phyloP scores from a whole-genome alignment of 2,329 filamentous ascomycete species.

The Phoma sp. region DNA sequence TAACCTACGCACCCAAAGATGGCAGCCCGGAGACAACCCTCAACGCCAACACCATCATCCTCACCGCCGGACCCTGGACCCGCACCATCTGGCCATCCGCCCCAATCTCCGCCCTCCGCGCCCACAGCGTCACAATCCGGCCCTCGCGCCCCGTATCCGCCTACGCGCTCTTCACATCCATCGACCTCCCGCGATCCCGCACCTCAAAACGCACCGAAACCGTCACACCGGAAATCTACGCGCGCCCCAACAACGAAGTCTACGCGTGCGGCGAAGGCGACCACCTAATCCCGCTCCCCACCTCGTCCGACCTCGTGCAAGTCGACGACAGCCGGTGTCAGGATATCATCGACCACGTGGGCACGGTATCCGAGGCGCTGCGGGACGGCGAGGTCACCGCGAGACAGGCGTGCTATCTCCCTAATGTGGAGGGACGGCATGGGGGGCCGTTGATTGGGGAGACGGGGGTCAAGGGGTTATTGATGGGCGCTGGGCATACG shows the following conservation, averaged over 20 bases:
- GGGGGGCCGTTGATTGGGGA: constrained; percentile 82
- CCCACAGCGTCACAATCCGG: constrained; percentile 67
- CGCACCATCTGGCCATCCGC: constrained; percentile 58
- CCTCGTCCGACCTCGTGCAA: constrained; percentile 75
- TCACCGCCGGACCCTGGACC: constrained; percentile 70
- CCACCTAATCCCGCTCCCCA: constrained; percentile 73
- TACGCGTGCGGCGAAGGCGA: constrained; percentile 96
- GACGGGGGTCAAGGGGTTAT: constrained; percentile 74
- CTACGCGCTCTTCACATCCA: constrained; percentile 85
- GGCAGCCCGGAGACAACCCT: constrained; percentile 50
- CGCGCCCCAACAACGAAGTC: constrained; percentile 83
- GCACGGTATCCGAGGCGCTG: constrained; percentile 60
- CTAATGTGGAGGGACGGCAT: constrained; percentile 67
- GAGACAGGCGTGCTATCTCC: constrained; percentile 92
- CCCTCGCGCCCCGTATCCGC: constrained; percentile 68
- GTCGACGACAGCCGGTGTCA: constrained; percentile 79
- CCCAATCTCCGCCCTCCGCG: constrained; percentile 66
- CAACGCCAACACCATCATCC: constrained; percentile 62
- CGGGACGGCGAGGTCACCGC: constrained; percentile 64
- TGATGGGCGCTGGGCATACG: constrained; percentile 87
- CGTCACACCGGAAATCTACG: constrained; percentile 91
- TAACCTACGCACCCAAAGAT: constrained; percentile 67
- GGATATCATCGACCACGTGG: constrained; percentile 82
- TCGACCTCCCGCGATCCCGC: constrained; percentile 70
- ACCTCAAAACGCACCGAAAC: constrained; percentile 48